These are phyloP conservation scores for Pleomassaria siparia DNA, from an alignment of 2,329 filamentous ascomycete genomes.

Conservation along the genomic window DNA sequence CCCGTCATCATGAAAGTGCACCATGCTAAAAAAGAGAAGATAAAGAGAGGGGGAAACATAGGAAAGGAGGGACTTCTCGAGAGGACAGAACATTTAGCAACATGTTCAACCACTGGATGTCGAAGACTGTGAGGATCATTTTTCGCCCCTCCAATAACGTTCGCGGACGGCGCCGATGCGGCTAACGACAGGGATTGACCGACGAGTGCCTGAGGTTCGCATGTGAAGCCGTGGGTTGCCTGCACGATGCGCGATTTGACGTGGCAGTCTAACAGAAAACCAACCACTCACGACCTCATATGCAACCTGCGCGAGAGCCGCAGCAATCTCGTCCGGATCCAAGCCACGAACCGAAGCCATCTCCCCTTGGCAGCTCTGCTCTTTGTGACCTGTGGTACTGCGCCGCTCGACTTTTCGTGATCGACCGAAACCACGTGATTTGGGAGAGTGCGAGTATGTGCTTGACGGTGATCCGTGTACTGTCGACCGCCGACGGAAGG, in stretches of 20 bases:
- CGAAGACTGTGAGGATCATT: neutral
- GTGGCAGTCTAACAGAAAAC: slow-evolving; percentile 4
- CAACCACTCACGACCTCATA: slow-evolving; percentile 9
- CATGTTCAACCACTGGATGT: neutral
- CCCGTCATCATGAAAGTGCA: slow-evolving; percentile 8
- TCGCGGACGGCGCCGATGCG: neutral
- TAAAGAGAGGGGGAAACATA: neutral
- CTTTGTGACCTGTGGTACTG: slow-evolving; percentile 33
- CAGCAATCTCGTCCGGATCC: slow-evolving; percentile 58
- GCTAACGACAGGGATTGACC: slow-evolving; percentile 3
- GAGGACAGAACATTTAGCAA: neutral
- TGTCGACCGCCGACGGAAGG: slow-evolving; percentile 40
- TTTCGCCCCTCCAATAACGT: neutral
- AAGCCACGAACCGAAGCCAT: slow-evolving; percentile 59
- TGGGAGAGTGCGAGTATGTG: slow-evolving; percentile 39
- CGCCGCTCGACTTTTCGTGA: slow-evolving; percentile 30
- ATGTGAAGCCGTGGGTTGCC: neutral
- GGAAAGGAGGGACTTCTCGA: neutral
- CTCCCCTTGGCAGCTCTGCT: slow-evolving; percentile 43
- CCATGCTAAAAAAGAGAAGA: slow-evolving; percentile 11
- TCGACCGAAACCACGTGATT: slow-evolving; percentile 32
- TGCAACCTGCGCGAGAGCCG: slow-evolving; percentile 43
- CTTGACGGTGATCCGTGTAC: slow-evolving; percentile 41
- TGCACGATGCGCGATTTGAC: slow-evolving; percentile 4
- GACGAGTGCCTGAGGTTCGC: neutral